Conservation (phyloP, 805 yeast genomes). For the Cyberlindnera lachancei region DNA sequence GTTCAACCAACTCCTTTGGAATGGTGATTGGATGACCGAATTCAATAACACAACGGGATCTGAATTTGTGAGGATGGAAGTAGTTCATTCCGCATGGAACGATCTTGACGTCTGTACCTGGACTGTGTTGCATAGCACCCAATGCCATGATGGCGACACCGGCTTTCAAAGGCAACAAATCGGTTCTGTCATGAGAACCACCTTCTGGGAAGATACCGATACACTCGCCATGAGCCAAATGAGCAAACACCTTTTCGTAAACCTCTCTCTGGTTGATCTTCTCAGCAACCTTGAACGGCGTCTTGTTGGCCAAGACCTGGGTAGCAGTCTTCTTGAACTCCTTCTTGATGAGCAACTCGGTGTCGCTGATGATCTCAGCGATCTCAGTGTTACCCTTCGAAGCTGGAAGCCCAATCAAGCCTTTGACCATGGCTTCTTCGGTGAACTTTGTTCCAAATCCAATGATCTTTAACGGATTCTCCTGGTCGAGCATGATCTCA, state of each 20-base stretch:
- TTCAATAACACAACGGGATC: slow-evolving; percentile 92
- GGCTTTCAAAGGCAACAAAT: slow-evolving; percentile 85
- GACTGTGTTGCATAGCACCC: slow-evolving; percentile 80
- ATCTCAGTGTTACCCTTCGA: slow-evolving; percentile 73
- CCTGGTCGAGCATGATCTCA: slow-evolving; percentile 45
- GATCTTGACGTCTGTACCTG: slow-evolving; percentile 70
- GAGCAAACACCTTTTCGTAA: slow-evolving; percentile 78
- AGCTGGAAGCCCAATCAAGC: slow-evolving; percentile 70
- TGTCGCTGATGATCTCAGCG: slow-evolving; percentile 59
- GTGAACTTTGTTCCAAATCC: slow-evolving; percentile 69
- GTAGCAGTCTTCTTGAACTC: slow-evolving; percentile 54
- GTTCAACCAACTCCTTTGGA: slow-evolving; percentile 48
- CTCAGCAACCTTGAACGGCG: slow-evolving; percentile 63
- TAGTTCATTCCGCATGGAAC: slow-evolving; percentile 98
- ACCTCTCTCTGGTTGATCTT: slow-evolving; percentile 83
- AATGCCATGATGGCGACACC: slow-evolving; percentile 98
- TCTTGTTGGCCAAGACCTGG: slow-evolving; percentile 40
- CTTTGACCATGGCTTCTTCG: slow-evolving; percentile 45
- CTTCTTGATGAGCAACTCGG: slow-evolving; percentile 57
- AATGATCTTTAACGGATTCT: slow-evolving; percentile 44
- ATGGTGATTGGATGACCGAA: slow-evolving; percentile 86
- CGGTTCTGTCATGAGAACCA: slow-evolving; percentile 94
- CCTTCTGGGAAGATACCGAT: slow-evolving; percentile 97
- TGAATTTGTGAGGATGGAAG: slow-evolving; percentile 90
- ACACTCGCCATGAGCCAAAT: slow-evolving; percentile 71